A percentile compares a stretch with the other conserved stretches of the same genome.
Evolutionary conservation across 805 yeast species (phyloP).

Genomic region (Nakazawaea ambrosiae): DNA sequence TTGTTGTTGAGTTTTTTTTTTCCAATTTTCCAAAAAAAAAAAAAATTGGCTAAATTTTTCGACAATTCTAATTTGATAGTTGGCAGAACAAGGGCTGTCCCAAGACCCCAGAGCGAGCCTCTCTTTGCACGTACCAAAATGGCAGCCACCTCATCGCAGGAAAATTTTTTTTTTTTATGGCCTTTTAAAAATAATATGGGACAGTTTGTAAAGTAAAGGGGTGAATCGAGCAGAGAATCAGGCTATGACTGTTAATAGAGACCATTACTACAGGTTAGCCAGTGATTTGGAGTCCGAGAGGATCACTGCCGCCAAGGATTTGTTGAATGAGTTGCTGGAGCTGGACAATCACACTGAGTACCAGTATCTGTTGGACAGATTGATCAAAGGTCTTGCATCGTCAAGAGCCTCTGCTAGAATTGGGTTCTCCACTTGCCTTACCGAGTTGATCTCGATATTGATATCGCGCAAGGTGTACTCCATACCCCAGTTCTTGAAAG

Average conservation of each 20-base stretch:
- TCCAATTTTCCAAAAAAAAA: too few species aligned
- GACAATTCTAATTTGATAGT: too few species aligned
- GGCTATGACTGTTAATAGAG: conserved; percentile 58
- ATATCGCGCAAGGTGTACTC: conserved; percentile 26
- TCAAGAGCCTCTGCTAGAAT: conserved; percentile 77
- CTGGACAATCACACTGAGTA: conserved; percentile 50
- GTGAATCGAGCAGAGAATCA: too few species aligned
- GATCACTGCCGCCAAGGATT: conserved; percentile 57
- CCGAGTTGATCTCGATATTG: conserved; percentile 48
- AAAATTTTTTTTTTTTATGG: too few species aligned
- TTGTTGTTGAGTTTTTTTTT: too few species aligned
- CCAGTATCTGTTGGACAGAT: conserved; percentile 73
- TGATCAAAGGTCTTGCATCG: conserved; percentile 76
- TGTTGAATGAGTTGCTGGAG: conserved; percentile 51
- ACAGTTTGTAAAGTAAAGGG: too few species aligned
- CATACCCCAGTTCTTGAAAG: conserved; percentile 28
- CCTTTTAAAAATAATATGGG: too few species aligned
- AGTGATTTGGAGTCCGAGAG: conserved; percentile 73
- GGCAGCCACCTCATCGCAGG: too few species aligned
- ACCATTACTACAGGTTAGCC: conserved; percentile 69
- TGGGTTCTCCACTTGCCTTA: conserved; percentile 83
- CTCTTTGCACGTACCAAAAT: too few species aligned
- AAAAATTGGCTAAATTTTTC: too few species aligned
- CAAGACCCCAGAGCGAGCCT: too few species aligned
- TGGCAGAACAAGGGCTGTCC: too few species aligned